Evolutionary conservation across 257 asterid species (phyloP).

Genomic region (Gynochthodes officinalis): DNA sequence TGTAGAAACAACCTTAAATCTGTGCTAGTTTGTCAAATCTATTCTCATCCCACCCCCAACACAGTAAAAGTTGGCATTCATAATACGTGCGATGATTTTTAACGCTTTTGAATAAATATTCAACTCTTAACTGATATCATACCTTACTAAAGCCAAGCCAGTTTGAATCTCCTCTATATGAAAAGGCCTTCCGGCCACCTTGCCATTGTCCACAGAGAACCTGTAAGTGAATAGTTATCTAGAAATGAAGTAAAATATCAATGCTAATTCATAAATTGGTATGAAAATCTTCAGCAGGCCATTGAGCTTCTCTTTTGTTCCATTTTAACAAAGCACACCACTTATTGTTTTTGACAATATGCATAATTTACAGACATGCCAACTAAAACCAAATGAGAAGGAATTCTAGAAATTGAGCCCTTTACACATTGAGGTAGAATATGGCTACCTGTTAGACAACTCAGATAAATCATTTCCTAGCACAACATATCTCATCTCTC

Average conservation of each 20-base stretch:
- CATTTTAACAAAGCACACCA: neutral
- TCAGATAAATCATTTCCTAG: neutral
- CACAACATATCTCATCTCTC: neutral
- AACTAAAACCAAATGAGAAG: neutral
- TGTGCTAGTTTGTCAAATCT: neutral
- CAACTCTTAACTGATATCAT: neutral
- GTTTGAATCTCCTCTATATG: constrained; percentile 93
- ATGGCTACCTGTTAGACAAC: neutral
- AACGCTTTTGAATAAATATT: neutral
- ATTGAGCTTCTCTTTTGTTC: neutral
- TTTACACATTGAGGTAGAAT: neutral
- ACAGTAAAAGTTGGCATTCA: neutral
- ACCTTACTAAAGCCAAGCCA: constrained; percentile 99
- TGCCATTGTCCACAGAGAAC: constrained; percentile 77
- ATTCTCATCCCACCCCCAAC: neutral
- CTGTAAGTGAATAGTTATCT: constrained; percentile 38
- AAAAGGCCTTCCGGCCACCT: constrained; percentile 56
- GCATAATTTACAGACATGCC: neutral
- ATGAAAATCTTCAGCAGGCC: neutral
- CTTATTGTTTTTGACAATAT: neutral
- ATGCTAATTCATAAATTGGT: neutral
- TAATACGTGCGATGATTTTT: neutral
- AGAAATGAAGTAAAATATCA: constrained; percentile 1
- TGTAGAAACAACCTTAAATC: neutral
- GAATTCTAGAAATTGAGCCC: neutral